Evolutionary conservation across 2,329 filamentous ascomycete species (phyloP), one percentile per base, ranked within the genome.

Genomic region (Tolypocladium ovalisporum): DNA sequence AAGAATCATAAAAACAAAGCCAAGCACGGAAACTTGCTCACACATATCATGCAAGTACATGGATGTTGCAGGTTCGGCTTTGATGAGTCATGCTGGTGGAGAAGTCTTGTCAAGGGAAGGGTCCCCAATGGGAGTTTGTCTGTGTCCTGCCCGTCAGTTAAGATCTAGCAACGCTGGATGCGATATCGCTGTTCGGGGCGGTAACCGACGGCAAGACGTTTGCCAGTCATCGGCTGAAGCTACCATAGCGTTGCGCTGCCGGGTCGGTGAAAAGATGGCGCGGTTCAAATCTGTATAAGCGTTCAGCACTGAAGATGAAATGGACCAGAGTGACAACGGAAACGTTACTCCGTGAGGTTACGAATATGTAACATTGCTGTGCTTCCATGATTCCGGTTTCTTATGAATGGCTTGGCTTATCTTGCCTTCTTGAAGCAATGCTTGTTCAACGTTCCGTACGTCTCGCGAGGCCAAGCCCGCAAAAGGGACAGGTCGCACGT

Each of bases 1-100:
- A 49, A 10, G 44, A 27, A 15, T 3, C 4, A 2, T 13, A 44
- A 17, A 27, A 15, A 49, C 19, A 10, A 19, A n/a, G 47, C 24
- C 32, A 3, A 32, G 17, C n/a, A 32, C 9, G 13, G 52, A 39
- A 39, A 42, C 35, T 17, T 42, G 27, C 36, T 54, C 37, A 37
- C 17, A 13, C 52, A 51, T 4, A 27, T 9, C 4, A n/a, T 32
- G 27, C 47, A 51, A 13, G 47, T 17, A 19, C 27, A 49, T 49
- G 15, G 19, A 10, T 19, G 35, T 10, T 27, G 19, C 34, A 9
- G 12, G 8, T 15, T 8, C 40, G 10, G 29, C n/a, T 32, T 39
- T 56, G 54, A 56, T 52, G 54, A 56, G 54, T 56, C 54, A 56
- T 56, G 42, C 24, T 34, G 37, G 54, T 56, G 54, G 35, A 40